A percentile compares a stretch with the other conserved stretches of the same genome.
These are phyloP conservation scores for Hirsutella rhossiliensis DNA, from an alignment of 2,329 filamentous ascomycete genomes.

Conservation along the genomic window DNA sequence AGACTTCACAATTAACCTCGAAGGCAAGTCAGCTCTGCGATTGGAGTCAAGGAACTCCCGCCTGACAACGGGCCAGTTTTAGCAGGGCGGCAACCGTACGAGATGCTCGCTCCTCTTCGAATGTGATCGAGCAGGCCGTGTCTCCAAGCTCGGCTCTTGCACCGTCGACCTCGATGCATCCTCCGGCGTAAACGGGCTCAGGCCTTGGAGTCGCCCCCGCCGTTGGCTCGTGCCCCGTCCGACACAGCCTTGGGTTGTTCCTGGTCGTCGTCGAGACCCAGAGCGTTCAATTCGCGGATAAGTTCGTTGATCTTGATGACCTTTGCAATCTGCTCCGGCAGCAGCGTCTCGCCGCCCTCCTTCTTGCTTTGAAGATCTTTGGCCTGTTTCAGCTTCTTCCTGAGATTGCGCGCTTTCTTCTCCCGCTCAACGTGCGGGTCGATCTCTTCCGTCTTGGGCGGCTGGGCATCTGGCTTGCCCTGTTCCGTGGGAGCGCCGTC, in stretches of 20 bases:
- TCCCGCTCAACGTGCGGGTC: conserved; percentile 71
- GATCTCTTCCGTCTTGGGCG: conserved; percentile 26
- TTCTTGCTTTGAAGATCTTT: conserved; percentile 86
- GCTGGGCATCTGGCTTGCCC: conserved; percentile 12
- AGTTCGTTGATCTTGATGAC: conserved; percentile 95
- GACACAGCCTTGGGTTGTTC: conserved; percentile 32
- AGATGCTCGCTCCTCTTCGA: too few species aligned
- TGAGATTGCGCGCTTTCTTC: conserved; percentile 83
- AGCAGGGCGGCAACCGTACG: too few species aligned
- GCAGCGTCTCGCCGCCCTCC: conserved; percentile 66
- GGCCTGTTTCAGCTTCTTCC: conserved; percentile 92
- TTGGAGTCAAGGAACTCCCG: too few species aligned
- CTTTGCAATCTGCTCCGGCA: conserved; percentile 94
- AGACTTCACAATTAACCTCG: too few species aligned
- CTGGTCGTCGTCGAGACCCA: conserved; percentile 75
- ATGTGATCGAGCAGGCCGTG: too few species aligned
- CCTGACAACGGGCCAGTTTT: too few species aligned
- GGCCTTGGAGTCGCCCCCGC: background rate
- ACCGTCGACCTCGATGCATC: too few species aligned
- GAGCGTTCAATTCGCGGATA: conserved; percentile 69
- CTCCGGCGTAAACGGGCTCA: too few species aligned
- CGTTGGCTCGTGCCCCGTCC: conserved; percentile 2
- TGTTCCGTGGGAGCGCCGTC: conserved; percentile 21
- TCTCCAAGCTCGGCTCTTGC: too few species aligned
- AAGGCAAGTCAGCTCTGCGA: too few species aligned